Base-by-base conservation (phyloP, 2,329 filamentous ascomycete genomes). In the Cladosporium sp. region DNA sequence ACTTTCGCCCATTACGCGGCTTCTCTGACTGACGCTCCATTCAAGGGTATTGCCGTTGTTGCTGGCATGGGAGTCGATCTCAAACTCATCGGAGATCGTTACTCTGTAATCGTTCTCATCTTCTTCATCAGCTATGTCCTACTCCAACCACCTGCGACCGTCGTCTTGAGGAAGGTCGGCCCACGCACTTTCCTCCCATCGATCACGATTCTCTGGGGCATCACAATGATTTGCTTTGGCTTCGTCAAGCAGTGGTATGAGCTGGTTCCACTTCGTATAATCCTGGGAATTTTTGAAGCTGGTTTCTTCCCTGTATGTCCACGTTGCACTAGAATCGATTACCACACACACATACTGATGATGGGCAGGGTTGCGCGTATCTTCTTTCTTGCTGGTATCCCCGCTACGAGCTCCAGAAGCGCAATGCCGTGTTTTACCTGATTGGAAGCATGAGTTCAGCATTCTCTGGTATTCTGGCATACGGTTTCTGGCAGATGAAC, bases 101-200 rank as follows among this genome's bases (percentile, higher is more conserved):
- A 59, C 51, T 55, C 50, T 16, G 61, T 64, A 16, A 77, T 85
- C 51, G 84, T 84, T 4, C 72, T 88, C 30, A 74, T 88, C 60
- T 89, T 89, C 72, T 89, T 88, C 72, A 75, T 87, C 56, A 78
- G 84, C 29, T 90, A 89, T 64, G 78, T 85, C 53, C 46, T 86
- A 41, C 84, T 88, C 53, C 85, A 90, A 62, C 81, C 84, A 0
- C 84, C 84, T 0, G 84, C 84, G 2, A 88, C 85, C 0, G 70
- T 88, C 38, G 66, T 88, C 22, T 75, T 85, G 40, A 81, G 85
- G 27, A 81, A 80, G 60, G 59, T 89, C 43, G 85, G 86, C 0
- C 65, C 66, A n/a, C 53, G 61, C 6, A 55, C 60, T 33, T 67
- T 66, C 56, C 55, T 69, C 11, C 63, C 66, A 0, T 47, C 56